phyloP scores from a whole-genome alignment of 768 basidiomycete genomes.

The Suillus placidus region DNA sequence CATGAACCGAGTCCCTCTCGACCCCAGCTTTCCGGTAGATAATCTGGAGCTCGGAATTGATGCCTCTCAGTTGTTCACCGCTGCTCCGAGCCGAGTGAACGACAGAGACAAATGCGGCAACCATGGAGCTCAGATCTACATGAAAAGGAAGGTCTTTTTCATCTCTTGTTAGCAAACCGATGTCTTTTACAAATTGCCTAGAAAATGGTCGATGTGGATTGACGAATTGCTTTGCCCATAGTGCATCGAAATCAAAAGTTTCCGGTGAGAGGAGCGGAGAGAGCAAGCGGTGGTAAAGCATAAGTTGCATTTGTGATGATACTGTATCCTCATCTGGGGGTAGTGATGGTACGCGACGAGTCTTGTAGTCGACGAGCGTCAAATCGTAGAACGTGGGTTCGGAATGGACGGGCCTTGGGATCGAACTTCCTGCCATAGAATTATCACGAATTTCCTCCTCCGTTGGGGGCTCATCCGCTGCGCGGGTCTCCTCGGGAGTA shows the following conservation, averaged over 20 bases:
- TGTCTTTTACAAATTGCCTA: conserved; percentile 43
- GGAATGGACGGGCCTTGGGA: neutral
- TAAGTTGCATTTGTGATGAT: conserved; percentile 68
- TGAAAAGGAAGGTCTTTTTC: conserved; percentile 17
- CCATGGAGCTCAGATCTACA: conserved; percentile 36
- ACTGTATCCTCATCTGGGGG: conserved; percentile 62
- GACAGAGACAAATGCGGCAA: conserved; percentile 33
- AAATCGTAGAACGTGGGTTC: conserved; percentile 32
- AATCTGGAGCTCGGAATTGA: conserved; percentile 42
- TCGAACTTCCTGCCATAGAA: neutral
- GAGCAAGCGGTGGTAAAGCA: conserved; percentile 76
- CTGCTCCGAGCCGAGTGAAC: conserved; percentile 19
- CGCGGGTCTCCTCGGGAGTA: neutral
- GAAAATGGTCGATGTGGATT: conserved; percentile 52
- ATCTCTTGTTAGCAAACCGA: conserved; percentile 21
- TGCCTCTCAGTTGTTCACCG: conserved; percentile 27
- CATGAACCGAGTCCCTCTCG: neutral
- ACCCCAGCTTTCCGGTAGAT: conserved; percentile 39
- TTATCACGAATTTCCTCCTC: neutral
- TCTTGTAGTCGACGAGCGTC: conserved; percentile 70
- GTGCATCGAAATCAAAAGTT: conserved; percentile 49
- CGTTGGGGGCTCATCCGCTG: neutral
- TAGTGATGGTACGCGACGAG: conserved; percentile 50
- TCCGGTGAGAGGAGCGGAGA: conserved; percentile 47
- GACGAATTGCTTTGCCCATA: conserved; percentile 55